These are phyloP conservation scores for Bipolaris victoriae DNA, from an alignment of 2,329 filamentous ascomycete genomes.

Conservation along the genomic window DNA sequence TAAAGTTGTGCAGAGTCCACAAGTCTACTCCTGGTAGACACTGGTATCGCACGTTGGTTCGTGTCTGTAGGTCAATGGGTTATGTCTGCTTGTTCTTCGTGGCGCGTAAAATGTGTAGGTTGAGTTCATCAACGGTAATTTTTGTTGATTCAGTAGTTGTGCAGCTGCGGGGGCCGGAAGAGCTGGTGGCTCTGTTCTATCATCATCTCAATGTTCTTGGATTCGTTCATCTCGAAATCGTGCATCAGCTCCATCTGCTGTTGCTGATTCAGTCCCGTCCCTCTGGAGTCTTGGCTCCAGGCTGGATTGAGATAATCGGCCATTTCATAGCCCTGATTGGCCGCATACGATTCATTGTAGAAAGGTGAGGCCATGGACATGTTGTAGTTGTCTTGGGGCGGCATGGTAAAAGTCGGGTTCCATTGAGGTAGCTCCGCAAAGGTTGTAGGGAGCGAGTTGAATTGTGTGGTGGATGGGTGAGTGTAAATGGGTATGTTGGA, in stretches of 20 bases:
- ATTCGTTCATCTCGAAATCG: constrained; percentile 67
- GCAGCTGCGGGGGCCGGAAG: constrained; percentile 39
- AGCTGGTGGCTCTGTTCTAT: constrained; percentile 50
- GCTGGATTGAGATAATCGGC: constrained; percentile 60
- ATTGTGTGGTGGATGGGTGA: constrained; percentile 39
- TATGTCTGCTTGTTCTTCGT: not conserved
- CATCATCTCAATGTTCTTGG: constrained; percentile 50
- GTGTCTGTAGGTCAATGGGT: not conserved
- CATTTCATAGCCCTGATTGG: constrained; percentile 45
- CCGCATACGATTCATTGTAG: constrained; percentile 45
- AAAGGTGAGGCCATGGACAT: constrained; percentile 34
- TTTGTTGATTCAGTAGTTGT: constrained; percentile 32
- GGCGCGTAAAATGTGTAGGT: not conserved
- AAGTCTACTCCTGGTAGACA: not conserved
- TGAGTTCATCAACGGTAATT: not conserved
- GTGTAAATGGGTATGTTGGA: constrained; percentile 37
- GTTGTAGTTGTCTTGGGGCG: constrained; percentile 37
- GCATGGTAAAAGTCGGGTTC: constrained; percentile 46
- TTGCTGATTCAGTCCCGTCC: constrained; percentile 69
- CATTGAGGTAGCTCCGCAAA: constrained; percentile 47
- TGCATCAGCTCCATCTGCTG: constrained; percentile 86
- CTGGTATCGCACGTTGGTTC: not conserved
- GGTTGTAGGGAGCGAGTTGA: constrained; percentile 43
- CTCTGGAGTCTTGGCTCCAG: constrained; percentile 58
- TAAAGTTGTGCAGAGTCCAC: not conserved